phyloP scores from a whole-genome alignment of 2,329 filamentous ascomycete genomes.

The Dryadomyces sulphureus region DNA sequence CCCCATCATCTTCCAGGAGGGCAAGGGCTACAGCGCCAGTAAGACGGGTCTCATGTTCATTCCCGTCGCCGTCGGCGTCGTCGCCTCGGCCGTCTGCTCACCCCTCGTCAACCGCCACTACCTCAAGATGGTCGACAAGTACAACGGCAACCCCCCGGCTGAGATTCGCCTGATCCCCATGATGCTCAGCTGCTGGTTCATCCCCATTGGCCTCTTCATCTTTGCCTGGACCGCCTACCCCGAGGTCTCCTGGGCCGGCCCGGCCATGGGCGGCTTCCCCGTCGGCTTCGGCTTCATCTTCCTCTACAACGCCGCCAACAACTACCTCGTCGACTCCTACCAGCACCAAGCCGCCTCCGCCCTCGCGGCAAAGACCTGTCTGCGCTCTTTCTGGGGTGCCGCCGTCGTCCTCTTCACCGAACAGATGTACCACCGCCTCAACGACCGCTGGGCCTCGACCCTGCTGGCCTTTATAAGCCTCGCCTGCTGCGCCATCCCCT shows the following conservation, averaged over 20 bases:
- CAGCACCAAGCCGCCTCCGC: slow-evolving; percentile 65
- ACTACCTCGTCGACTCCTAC: slow-evolving; percentile 53
- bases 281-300: slow-evolving; percentile 76
- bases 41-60: slow-evolving; percentile 80
- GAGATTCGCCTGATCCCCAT: slow-evolving; percentile 71
- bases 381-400: slow-evolving; percentile 70
- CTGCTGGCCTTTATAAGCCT: slow-evolving; percentile 61
- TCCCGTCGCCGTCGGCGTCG: slow-evolving; percentile 57
- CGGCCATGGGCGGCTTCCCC: slow-evolving; percentile 53
- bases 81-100: slow-evolving; percentile 50
- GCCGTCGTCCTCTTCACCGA: slow-evolving; percentile 62
- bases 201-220: slow-evolving; percentile 37
- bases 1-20: slow-evolving; percentile 58
- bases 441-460: slow-evolving; percentile 61
- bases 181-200: slow-evolving; percentile 64
- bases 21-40: slow-evolving; percentile 63
- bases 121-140: slow-evolving; percentile 42
- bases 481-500: slow-evolving; percentile 71
- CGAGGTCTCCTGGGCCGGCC: slow-evolving; percentile 53
- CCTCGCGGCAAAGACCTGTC: slow-evolving; percentile 67
- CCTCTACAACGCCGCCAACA: slow-evolving; percentile 66
- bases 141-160: slow-evolving; percentile 60
- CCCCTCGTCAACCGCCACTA: slow-evolving; percentile 75
- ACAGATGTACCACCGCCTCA: slow-evolving; percentile 63
- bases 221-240: slow-evolving; percentile 47